Evolutionary conservation across 2,329 filamentous ascomycete species (phyloP).

Genomic region (Blastomyces percursus): DNA sequence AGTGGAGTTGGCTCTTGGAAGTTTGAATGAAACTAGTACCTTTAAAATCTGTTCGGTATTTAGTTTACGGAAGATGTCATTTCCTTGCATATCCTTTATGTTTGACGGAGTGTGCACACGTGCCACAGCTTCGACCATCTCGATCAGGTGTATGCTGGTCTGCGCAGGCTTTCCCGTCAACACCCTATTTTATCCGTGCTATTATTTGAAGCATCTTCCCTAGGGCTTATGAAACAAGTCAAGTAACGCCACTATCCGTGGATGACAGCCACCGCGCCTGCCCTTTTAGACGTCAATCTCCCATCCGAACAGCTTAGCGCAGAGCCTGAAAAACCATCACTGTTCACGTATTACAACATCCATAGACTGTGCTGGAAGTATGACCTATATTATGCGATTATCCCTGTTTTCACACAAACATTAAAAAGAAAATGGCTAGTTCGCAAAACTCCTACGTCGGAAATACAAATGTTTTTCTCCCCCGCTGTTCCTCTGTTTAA

Average conservation of each 20-base stretch:
- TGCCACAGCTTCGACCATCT: not conserved
- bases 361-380: not conserved
- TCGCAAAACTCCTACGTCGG: not conserved
- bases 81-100: not conserved
- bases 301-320: not conserved
- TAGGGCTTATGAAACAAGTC: not conserved
- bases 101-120: not conserved
- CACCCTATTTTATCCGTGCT: not conserved
- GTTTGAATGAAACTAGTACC: not conserved
- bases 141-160: not conserved
- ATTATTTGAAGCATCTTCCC: not conserved
- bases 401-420: not conserved
- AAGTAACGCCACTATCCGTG: not conserved
- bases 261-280: not conserved
- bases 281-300: not conserved
- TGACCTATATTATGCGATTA: not conserved
- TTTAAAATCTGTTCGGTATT: not conserved
- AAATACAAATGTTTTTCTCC: not conserved
- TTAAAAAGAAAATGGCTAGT: not conserved
- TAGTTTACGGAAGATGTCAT: not conserved
- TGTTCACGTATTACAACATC: not conserved
- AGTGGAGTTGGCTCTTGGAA: constrained; percentile 8
- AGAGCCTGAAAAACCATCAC: not conserved
- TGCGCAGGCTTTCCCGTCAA: not conserved
- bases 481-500: not conserved